A percentile compares a stretch with the other conserved stretches of the same genome.
These are phyloP conservation scores for Taphrina confusa DNA, from an alignment of 1,139 yeast genomes.

Conservation along the genomic window DNA sequence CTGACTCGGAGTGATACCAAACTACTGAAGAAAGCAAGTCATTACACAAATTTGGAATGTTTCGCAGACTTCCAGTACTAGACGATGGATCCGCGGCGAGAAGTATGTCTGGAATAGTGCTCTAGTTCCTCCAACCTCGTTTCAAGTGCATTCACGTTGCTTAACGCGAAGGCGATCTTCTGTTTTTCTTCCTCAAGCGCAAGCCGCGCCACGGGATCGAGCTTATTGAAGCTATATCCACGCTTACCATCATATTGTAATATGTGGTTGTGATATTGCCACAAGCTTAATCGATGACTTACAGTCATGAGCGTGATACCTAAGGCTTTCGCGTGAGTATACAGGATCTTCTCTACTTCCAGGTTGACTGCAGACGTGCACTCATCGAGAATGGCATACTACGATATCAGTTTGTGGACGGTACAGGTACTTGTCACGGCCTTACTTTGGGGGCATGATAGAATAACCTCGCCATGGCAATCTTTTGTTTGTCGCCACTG, in stretches of 20 bases:
- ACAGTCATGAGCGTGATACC: constrained; percentile 86
- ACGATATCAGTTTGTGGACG: too few relatives aligned
- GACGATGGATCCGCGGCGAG: constrained; percentile 13
- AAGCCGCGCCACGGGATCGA: constrained; percentile 69
- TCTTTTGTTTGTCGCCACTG: constrained; percentile 86
- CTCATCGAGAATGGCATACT: constrained; percentile 92
- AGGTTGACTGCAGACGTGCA: constrained; percentile 94
- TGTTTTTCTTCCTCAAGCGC: constrained; percentile 71
- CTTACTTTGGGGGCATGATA: constrained; percentile 13
- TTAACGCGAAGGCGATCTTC: constrained; percentile 61
- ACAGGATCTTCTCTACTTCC: constrained; percentile 87
- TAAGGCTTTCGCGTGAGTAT: constrained; percentile 73
- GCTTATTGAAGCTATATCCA: constrained; percentile 65
- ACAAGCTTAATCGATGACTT: constrained; percentile 85
- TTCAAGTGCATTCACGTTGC: constrained; percentile 66
- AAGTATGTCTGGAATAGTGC: constrained; percentile 5
- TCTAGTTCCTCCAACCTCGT: constrained; percentile 41
- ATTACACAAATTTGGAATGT: neutral
- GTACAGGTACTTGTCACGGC: too few relatives aligned
- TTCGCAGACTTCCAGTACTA: constrained; percentile 5
- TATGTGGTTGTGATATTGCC: constrained; percentile 86
- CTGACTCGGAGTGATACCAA: neutral
- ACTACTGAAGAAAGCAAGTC: neutral
- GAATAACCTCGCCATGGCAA: constrained; percentile 11
- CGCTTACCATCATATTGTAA: constrained; percentile 86